Conservation (phyloP, 2,329 filamentous ascomycete genomes). For the Aphanocladium album region DNA sequence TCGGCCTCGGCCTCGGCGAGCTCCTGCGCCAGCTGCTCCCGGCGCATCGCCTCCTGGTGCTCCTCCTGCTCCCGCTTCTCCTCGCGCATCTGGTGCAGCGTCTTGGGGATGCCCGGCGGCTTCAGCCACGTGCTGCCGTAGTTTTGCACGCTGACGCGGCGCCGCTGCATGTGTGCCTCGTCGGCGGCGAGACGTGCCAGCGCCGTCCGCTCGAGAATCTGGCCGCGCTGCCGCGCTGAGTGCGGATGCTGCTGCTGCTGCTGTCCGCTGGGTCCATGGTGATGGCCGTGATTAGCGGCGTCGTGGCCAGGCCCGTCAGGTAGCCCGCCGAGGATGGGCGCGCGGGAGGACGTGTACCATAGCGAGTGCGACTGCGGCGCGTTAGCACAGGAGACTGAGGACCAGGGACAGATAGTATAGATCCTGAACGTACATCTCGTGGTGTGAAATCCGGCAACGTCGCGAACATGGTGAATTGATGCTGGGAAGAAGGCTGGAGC, state of each 20-base stretch:
- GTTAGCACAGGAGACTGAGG: neutral
- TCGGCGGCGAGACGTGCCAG: slow-evolving; percentile 69
- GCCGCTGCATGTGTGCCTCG: slow-evolving; percentile 69
- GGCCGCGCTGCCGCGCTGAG: slow-evolving; percentile 33
- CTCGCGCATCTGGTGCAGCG: slow-evolving; percentile 82
- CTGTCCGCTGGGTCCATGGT: slow-evolving; percentile 15
- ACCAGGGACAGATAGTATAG: neutral
- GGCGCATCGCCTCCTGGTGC: slow-evolving; percentile 66
- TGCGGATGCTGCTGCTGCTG: slow-evolving; percentile 18
- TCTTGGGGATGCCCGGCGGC: slow-evolving; percentile 83
- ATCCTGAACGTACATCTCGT: slow-evolving; percentile 55
- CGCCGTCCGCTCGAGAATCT: slow-evolving; percentile 51
- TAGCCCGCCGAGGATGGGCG: slow-evolving; percentile 35
- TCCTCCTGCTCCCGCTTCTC: slow-evolving; percentile 86
- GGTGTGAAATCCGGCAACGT: slow-evolving; percentile 38
- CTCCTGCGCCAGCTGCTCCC: slow-evolving; percentile 68
- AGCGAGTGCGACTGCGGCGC: slow-evolving; percentile 60
- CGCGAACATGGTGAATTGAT: slow-evolving; percentile 4
- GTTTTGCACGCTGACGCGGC: slow-evolving; percentile 75
- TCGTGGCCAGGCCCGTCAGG: slow-evolving; percentile 27
- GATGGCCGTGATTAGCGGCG: slow-evolving; percentile 23
- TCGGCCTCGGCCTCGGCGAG: slow-evolving; percentile 61
- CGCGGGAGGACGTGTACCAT: slow-evolving; percentile 65
- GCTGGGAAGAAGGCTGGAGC: neutral
- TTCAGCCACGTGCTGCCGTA: slow-evolving; percentile 89